These are phyloP conservation scores for Quercus wislizeni DNA, from an alignment of 306 rosid species.

Conservation along the genomic window DNA sequence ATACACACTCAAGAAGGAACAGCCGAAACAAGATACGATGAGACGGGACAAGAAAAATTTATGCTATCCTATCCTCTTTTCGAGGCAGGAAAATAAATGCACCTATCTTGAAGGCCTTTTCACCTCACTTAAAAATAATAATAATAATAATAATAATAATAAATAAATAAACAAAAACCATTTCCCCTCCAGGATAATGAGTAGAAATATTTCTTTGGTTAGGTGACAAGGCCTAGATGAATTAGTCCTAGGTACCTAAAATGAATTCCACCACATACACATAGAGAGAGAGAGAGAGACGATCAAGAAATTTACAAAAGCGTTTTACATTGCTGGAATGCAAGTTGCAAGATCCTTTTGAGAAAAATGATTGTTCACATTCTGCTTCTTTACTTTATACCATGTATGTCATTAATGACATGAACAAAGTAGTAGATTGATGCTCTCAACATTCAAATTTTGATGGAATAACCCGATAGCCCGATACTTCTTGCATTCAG, in stretches of 20 bases:
- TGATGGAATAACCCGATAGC: not conserved
- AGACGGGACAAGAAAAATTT: too few species aligned
- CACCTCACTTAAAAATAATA: too few species aligned
- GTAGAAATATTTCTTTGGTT: not conserved
- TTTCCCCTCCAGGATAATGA: not conserved
- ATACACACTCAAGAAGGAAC: too few species aligned
- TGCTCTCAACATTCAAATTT: not conserved
- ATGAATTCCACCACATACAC: not conserved
- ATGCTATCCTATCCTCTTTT: too few species aligned
- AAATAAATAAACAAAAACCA: not conserved
- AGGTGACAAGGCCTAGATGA: not conserved
- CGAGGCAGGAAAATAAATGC: too few species aligned
- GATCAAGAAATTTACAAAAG: not conserved
- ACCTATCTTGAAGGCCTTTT: too few species aligned
- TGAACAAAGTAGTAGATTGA: conserved; percentile 16
- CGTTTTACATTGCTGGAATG: conserved; percentile 6
- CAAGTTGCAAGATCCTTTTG: not conserved
- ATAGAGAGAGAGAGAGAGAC: not conserved
- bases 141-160: not conserved
- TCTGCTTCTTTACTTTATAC: conserved; percentile 11
- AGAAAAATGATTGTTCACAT: conserved; percentile 16
- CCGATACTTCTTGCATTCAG: not conserved
- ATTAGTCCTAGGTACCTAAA: not conserved
- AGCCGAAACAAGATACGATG: too few species aligned
- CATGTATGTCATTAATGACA: conserved; percentile 5